Percentiles rank a stretch among this genome's conserved stretches.
These are phyloP conservation scores for Cladobotryum protrusum DNA, from an alignment of 2,329 filamentous ascomycete species.

Conservation along the genomic window DNA sequence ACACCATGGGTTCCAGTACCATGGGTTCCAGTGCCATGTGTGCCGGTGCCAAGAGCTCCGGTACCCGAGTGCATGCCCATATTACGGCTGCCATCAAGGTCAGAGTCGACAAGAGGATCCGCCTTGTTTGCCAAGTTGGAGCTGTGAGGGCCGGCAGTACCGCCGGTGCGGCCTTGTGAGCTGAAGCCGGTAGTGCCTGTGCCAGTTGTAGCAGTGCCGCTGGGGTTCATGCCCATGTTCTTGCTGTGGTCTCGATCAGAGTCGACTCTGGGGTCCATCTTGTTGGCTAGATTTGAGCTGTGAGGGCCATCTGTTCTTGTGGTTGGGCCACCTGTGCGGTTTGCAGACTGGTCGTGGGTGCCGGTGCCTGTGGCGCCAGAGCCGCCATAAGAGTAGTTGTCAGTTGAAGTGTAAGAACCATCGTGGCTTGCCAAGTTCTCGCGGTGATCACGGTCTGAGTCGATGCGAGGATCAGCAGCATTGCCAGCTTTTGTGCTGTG, in stretches of 20 bases:
- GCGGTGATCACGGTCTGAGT: constrained; percentile 27
- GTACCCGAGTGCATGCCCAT: constrained; percentile 16
- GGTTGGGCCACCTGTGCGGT: constrained; percentile 18
- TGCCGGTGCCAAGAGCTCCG: constrained; percentile 7
- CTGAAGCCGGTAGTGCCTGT: constrained; percentile 4
- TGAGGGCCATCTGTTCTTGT: constrained; percentile 39
- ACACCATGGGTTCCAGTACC: constrained; percentile 5
- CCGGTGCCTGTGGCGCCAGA: constrained; percentile 11
- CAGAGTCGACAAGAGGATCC: constrained; percentile 49
- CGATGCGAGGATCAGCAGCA: constrained; percentile 44
- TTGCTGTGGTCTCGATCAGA: constrained; percentile 41
- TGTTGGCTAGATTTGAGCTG: constrained; percentile 41
- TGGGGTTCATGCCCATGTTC: constrained; percentile 28
- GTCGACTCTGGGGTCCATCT: constrained; percentile 48
- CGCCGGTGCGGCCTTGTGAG: constrained; percentile 10
- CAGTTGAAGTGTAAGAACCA: constrained; percentile 34
- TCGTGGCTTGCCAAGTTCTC: constrained; percentile 15
- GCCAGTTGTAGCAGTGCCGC: constrained; percentile 22
- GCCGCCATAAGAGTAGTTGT: constrained; percentile 29
- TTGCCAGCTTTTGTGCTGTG: constrained; percentile 40
- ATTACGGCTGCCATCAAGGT: constrained; percentile 36
- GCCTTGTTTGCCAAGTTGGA: constrained; percentile 42
- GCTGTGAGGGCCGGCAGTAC: constrained; percentile 37
- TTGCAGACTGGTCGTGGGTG: constrained; percentile 1
- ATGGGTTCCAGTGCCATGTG: no score